Percentiles rank a stretch among this genome's conserved stretches.
Evolutionary conservation across 768 basidiomycete species (phyloP).

Genomic region (Boletus bicolor): DNA sequence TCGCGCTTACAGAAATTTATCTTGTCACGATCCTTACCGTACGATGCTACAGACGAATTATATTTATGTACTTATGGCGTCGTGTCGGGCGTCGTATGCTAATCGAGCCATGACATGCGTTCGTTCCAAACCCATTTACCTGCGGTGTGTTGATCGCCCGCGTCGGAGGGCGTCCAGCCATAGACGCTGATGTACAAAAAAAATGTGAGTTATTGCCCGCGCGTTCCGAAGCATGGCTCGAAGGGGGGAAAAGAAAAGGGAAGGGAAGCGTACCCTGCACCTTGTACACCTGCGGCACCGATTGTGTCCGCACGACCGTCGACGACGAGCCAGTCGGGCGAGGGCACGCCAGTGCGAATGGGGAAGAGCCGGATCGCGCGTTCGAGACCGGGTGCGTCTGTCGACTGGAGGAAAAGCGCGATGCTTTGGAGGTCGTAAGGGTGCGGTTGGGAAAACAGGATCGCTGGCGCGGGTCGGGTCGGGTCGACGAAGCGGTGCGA

Average conservation of each 20-base stretch:
- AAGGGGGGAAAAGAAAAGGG: too few relatives aligned
- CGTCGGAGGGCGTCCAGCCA: slow-evolving; percentile 10
- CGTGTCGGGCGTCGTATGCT: slow-evolving; percentile 27
- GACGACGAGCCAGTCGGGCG: slow-evolving; percentile 77
- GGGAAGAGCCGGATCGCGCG: slow-evolving; percentile 73
- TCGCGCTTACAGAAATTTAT: slow-evolving; percentile 15
- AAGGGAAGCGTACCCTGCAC: slow-evolving; percentile 60
- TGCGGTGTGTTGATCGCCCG: slow-evolving; percentile 22
- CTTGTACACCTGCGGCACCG: slow-evolving; percentile 72
- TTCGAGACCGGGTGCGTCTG: slow-evolving; percentile 59
- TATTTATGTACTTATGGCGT: slow-evolving; percentile 24
- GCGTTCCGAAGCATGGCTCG: neutral
- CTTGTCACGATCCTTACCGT: slow-evolving; percentile 29
- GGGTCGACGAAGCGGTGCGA: neutral
- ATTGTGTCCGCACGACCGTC: slow-evolving; percentile 47
- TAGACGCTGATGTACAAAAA: slow-evolving; percentile 19
- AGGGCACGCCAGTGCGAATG: slow-evolving; percentile 72
- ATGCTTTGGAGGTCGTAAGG: slow-evolving; percentile 29
- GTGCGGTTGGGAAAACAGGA: slow-evolving; percentile 56
- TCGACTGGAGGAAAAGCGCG: slow-evolving; percentile 58
- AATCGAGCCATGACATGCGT: slow-evolving; percentile 48
- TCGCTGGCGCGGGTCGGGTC: slow-evolving; percentile 26
- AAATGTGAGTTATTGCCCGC: neutral
- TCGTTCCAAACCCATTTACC: slow-evolving; percentile 45
- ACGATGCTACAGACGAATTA: slow-evolving; percentile 26